phyloP scores from a whole-genome alignment of 352 stramenopile genomes.

The Phytopythium boreale region DNA sequence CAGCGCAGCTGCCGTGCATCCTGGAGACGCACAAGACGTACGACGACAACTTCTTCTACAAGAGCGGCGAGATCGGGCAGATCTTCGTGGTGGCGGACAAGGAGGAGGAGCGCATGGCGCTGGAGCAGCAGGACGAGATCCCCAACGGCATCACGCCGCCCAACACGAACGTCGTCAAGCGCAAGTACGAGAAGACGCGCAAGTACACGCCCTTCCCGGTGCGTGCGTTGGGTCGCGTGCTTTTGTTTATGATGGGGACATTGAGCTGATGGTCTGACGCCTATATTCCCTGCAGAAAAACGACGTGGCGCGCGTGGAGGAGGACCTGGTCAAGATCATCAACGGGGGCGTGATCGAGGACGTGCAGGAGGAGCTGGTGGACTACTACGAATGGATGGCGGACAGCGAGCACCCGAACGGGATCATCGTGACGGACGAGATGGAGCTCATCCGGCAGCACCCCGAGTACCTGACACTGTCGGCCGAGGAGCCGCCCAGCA shows the following conservation, averaged over 20 bases:
- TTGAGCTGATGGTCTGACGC: too few species aligned
- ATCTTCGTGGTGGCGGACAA: constrained; percentile 84
- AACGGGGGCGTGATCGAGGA: constrained; percentile 68
- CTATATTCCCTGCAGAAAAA: constrained; percentile 69
- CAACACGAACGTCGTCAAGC: constrained; percentile 86
- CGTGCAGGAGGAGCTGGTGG: constrained; percentile 82
- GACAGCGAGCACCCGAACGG: constrained; percentile 70
- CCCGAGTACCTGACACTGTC: constrained; percentile 75
- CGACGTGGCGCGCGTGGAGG: constrained; percentile 79
- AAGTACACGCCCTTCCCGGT: constrained; percentile 81
- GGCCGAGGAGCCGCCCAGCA: constrained; percentile 34
- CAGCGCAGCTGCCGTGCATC: constrained; percentile 83
- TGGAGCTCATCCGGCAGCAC: constrained; percentile 79
- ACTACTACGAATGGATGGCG: constrained; percentile 87
- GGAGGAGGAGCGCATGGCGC: constrained; percentile 57
- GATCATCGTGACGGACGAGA: constrained; percentile 73
- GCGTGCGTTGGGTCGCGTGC: constrained; percentile 6
- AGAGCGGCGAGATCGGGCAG: constrained; percentile 86
- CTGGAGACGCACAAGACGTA: constrained; percentile 90
- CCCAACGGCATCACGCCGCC: constrained; percentile 73
- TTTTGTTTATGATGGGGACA: too few species aligned
- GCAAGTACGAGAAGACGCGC: constrained; percentile 86
- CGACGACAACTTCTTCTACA: constrained; percentile 88
- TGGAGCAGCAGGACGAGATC: constrained; percentile 68
- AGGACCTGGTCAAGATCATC: constrained; percentile 83